Evolutionary conservation across 2,329 filamentous ascomycete genomes (phyloP).

Genomic region (Colletotrichum navitas): DNA sequence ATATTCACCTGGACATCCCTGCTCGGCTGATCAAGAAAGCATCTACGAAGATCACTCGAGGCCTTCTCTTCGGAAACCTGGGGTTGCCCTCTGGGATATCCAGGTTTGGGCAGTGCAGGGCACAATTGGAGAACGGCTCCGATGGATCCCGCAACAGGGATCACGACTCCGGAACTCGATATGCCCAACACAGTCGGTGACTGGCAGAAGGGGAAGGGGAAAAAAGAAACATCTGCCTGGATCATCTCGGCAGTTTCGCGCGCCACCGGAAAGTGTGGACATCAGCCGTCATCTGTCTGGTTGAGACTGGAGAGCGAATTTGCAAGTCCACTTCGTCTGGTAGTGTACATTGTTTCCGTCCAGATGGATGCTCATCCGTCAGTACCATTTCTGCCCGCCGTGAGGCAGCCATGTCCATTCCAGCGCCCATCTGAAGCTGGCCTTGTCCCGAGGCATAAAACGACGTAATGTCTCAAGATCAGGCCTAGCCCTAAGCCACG

Average conservation of each 20-base stretch:
- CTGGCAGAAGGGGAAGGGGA: background rate
- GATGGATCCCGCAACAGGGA: conserved; percentile 24
- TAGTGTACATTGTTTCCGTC: background rate
- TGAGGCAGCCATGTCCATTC: conserved; percentile 9
- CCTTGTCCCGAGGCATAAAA: conserved; percentile 20
- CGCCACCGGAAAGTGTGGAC: conserved; percentile 15
- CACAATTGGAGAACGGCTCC: conserved; percentile 15
- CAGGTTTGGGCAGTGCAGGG: conserved; percentile 25
- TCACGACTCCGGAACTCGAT: conserved; percentile 23
- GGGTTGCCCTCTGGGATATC: conserved; percentile 32
- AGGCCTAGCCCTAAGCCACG: conserved; percentile 35
- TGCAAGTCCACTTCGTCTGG: conserved; percentile 17
- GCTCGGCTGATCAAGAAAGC: conserved; percentile 20
- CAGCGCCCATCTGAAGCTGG: conserved; percentile 6
- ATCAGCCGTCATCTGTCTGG: conserved; percentile 22
- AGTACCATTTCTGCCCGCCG: conserved; percentile 15
- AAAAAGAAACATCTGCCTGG: conserved; percentile 9
- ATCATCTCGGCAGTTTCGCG: conserved; percentile 38
- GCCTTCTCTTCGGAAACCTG: conserved; percentile 28
- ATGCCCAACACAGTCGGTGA: conserved; percentile 18
- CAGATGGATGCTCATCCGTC: conserved; percentile 2
- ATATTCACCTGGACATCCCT: conserved; percentile 28
- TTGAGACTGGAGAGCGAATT: background rate
- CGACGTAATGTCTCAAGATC: conserved; percentile 31
- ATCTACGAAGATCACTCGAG: conserved; percentile 25